phyloP scores from a whole-genome alignment of 305 asterid species.

The Fraxinus ornus region DNA sequence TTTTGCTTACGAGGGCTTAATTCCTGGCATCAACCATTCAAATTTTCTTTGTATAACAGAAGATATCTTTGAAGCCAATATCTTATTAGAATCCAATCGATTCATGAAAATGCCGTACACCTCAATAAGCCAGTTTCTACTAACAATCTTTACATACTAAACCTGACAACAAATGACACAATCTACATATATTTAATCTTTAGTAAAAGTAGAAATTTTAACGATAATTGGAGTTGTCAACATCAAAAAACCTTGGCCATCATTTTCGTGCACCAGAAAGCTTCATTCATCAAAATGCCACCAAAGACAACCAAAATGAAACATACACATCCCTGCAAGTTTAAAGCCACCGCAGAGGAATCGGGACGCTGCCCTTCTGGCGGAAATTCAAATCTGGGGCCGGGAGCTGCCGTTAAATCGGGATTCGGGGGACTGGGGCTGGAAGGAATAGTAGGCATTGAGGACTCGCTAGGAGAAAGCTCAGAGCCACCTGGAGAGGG shows the following conservation, averaged over 20 bases:
- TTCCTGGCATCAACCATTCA: not conserved
- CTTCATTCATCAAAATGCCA: slow-evolving; percentile 34
- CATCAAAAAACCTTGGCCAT: slow-evolving; percentile 7
- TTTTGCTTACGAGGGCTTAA: not conserved
- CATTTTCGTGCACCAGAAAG: slow-evolving; percentile 18
- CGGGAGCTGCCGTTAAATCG: slow-evolving; percentile 52
- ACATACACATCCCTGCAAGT: slow-evolving; percentile 26
- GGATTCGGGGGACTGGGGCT: slow-evolving; percentile 94
- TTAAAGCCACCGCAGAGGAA: slow-evolving; percentile 36
- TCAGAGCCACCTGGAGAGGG: slow-evolving; percentile 75
- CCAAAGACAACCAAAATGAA: slow-evolving; percentile 30
- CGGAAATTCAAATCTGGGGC: slow-evolving; percentile 45
- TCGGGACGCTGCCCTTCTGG: slow-evolving; percentile 44
- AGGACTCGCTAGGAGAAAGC: slow-evolving; percentile 67
- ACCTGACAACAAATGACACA: slow-evolving; percentile 7
- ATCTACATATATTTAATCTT: not conserved
- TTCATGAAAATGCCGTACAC: slow-evolving; percentile 3
- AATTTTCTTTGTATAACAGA: not conserved
- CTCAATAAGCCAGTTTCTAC: not conserved
- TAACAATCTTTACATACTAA: slow-evolving; percentile 22
- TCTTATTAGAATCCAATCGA: not conserved
- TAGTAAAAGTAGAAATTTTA: slow-evolving; percentile 2
- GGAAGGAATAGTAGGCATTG: slow-evolving; percentile 73
- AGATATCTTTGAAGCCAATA: not conserved
- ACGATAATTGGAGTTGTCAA: slow-evolving; percentile 13